Percentiles rank a stretch among this genome's conserved stretches.
phyloP scores from a whole-genome alignment of 2,329 filamentous ascomycete species.

The Colletotrichum sp. region DNA sequence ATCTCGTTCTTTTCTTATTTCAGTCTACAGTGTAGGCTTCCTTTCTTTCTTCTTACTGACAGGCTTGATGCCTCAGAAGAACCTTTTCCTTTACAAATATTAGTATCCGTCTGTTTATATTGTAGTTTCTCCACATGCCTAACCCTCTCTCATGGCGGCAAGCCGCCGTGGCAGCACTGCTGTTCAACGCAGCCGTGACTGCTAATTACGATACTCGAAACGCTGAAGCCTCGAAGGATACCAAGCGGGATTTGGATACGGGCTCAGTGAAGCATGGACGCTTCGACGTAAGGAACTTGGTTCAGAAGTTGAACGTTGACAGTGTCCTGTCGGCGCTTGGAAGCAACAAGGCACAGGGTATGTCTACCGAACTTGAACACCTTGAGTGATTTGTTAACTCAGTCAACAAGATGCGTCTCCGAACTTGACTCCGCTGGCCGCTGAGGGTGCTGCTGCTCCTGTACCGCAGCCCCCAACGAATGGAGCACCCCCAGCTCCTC shows the following conservation, averaged over 20 bases:
- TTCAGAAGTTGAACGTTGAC: neutral
- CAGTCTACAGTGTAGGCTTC: neutral
- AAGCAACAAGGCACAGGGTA: neutral
- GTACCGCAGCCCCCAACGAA: neutral
- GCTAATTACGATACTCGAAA: neutral
- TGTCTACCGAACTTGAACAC: neutral
- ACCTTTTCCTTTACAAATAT: neutral
- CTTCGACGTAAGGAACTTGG: neutral
- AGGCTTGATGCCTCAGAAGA: slow-evolving; percentile 12
- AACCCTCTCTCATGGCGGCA: slow-evolving; percentile 4
- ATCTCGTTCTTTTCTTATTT: neutral
- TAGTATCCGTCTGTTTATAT: neutral
- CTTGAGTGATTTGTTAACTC: neutral
- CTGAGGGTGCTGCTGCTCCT: neutral
- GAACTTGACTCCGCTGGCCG: neutral
- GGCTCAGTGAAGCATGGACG: neutral
- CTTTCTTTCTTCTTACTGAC: neutral
- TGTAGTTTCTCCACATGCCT: neutral
- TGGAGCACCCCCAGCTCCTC: neutral
- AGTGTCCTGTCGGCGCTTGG: neutral
- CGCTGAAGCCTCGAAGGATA: neutral
- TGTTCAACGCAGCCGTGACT: slow-evolving; percentile 10
- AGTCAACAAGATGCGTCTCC: neutral
- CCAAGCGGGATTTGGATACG: slow-evolving; percentile 4
- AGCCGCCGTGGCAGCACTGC: slow-evolving; percentile 9